Evolutionary conservation across 2,329 filamentous ascomycete species (phyloP), one percentile per base, ranked within the genome.

Genomic region (Ceratocystis albifundus): DNA sequence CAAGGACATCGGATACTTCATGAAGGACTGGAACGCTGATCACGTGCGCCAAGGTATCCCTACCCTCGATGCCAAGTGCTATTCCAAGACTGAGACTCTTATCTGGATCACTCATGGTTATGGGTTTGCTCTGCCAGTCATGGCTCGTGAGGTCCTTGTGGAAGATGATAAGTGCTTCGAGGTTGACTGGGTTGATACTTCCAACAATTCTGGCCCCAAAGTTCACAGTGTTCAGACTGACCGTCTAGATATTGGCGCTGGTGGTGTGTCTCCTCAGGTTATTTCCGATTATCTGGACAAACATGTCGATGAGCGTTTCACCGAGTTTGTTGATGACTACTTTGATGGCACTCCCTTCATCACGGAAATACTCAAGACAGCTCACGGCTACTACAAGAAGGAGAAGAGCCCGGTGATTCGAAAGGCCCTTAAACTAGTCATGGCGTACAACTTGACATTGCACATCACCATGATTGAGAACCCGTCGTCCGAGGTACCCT

Each of bases 1-100:
- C 81, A 96, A 96, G 82, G 93, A 97, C 73, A 96, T 97, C 72
- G 89, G 86, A 55, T 96, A 95, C 77, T 97, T 97, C 80, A 94
- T 96, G 89, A 96, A 96, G 81, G 93, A 96, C 76, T 97, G 92
- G 92, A 96, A 93, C 78, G 92, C 91, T 57, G 93, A 97, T 75
- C 96, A 94, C 72, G 91, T 96, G 78, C 88, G 91, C 71, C 92
- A 96, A 74, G 90, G 89, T 66, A 90, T 96, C 74, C 95, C 91
- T 1, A 88, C 96, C 62, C 92, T 88, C 76, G 96, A 96, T 74
- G 94, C 96, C 79, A 96, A 96, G 80, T 92, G 92, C 63, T 87
- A 87, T 70, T 78, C 84, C 15, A 79, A 81, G 69, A 86, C 85
- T 75, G 85, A 87, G 75, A 83, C 80, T 0, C 74, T 87, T 63